phyloP scores from a whole-genome alignment of 768 basidiomycete species.

The Leccinum olivaceopallidum region DNA sequence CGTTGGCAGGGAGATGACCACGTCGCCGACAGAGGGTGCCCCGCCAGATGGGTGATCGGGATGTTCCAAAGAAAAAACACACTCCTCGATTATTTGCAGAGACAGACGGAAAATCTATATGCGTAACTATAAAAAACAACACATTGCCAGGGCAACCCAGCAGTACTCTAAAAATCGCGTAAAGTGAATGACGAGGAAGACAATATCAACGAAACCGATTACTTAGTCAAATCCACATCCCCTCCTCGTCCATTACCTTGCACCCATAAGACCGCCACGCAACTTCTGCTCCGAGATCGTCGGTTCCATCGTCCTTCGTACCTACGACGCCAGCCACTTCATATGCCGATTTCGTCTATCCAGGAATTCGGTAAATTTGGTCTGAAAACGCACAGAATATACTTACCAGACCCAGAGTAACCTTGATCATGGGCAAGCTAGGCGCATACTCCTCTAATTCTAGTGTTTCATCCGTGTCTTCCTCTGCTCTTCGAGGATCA shows the following conservation, averaged over 20 bases:
- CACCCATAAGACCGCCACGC: slow-evolving; percentile 52
- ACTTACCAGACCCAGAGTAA: slow-evolving; percentile 59
- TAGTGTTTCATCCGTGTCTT: background rate
- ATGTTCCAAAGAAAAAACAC: background rate
- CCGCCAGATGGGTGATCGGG: background rate
- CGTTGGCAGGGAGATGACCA: background rate
- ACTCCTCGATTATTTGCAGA: background rate
- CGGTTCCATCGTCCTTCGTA: slow-evolving; percentile 42
- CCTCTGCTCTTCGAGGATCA: background rate
- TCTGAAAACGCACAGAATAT: background rate
- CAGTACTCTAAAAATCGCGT: background rate
- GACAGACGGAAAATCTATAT: background rate
- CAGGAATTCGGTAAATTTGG: background rate
- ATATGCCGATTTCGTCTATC: slow-evolving; percentile 44
- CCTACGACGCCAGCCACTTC: slow-evolving; percentile 48
- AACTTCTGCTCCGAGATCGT: slow-evolving; percentile 47
- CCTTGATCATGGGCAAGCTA: slow-evolving; percentile 54
- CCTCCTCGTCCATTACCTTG: slow-evolving; percentile 33
- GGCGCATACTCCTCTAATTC: slow-evolving; percentile 48
- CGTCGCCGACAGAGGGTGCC: background rate
- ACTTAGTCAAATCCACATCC: slow-evolving; percentile 10
- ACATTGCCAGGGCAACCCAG: background rate
- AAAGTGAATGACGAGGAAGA: background rate
- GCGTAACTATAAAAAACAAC: background rate
- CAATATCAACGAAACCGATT: background rate